Conservation (phyloP, 768 basidiomycete species). For the Rhizopogon vinicolor region DNA sequence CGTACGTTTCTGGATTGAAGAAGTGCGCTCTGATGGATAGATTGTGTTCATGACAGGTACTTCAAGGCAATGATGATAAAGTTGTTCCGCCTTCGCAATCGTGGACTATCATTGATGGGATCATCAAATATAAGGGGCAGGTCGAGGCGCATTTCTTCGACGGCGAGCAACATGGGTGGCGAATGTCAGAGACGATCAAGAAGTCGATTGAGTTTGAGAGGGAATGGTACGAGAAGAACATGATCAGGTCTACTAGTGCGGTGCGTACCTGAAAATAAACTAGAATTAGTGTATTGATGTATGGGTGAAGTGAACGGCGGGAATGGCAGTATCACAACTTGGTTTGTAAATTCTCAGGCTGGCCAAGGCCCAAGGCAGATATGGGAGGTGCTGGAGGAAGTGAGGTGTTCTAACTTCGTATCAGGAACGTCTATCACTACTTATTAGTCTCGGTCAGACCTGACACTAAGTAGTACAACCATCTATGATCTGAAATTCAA, state of each 20-base stretch:
- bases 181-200: conserved; percentile 29
- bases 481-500: too few species aligned
- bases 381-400: too few species aligned
- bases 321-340: too few species aligned
- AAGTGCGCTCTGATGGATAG: conserved; percentile 13
- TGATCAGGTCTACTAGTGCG: conserved; percentile 8
- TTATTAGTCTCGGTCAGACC: too few species aligned
- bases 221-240: conserved; percentile 28
- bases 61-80: conserved; percentile 62
- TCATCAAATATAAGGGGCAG: background rate
- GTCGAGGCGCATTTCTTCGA: conserved; percentile 37
- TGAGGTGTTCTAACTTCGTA: too few species aligned
- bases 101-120: background rate
- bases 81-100: conserved; percentile 73
- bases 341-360: too few species aligned
- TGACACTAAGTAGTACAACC: too few species aligned
- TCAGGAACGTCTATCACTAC: too few species aligned
- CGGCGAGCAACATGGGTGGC: conserved; percentile 40
- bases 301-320: too few species aligned
- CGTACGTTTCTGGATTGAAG: conserved; percentile 41
- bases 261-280: too few species aligned
- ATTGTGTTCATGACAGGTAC: conserved; percentile 38
- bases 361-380: too few species aligned
- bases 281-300: too few species aligned
- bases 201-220: conserved; percentile 30